A percentile compares a stretch with the other conserved stretches of the same genome.
Conservation (phyloP, 176 grass and related monocot species). For the Dendrocalamus sinicus region DNA sequence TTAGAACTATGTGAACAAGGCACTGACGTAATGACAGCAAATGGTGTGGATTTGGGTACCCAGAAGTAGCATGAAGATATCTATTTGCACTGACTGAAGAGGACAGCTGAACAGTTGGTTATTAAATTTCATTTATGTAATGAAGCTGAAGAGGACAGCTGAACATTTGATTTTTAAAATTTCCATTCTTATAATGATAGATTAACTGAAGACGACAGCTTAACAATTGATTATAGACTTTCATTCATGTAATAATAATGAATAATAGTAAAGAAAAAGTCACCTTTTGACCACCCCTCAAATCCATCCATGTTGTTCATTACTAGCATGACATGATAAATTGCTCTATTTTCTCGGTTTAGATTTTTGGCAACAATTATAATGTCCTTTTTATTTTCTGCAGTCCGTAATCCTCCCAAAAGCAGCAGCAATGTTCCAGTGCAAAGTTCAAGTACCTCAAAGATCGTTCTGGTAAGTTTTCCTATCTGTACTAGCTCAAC, state of each 20-base stretch:
- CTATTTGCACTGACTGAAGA: conserved; percentile 18
- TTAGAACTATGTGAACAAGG: conserved; percentile 31
- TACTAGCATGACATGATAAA: background rate
- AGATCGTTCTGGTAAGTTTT: conserved; percentile 56
- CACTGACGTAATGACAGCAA: background rate
- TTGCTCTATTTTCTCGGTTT: background rate
- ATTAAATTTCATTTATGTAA: conserved; percentile 23
- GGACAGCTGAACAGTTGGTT: conserved; percentile 30
- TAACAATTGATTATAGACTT: conserved; percentile 17
- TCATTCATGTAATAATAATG: background rate
- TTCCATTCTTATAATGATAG: conserved; percentile 15
- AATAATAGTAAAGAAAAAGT: background rate
- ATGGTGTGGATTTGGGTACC: background rate
- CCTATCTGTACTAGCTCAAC: too few species aligned
- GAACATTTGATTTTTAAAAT: conserved; percentile 32
- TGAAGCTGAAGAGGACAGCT: conserved; percentile 40
- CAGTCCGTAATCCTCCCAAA: conserved; percentile 56
- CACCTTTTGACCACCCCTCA: conserved; percentile 18
- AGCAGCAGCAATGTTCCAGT: conserved; percentile 48
- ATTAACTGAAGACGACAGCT: conserved; percentile 13
- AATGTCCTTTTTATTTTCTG: conserved; percentile 10
- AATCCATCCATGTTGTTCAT: conserved; percentile 34
- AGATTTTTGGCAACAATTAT: conserved; percentile 24
- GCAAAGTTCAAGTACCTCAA: conserved; percentile 54
- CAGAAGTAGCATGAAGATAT: conserved; percentile 30